Conservation (phyloP, 2,329 filamentous ascomycete species). For the Lachnellula occidentalis region DNA sequence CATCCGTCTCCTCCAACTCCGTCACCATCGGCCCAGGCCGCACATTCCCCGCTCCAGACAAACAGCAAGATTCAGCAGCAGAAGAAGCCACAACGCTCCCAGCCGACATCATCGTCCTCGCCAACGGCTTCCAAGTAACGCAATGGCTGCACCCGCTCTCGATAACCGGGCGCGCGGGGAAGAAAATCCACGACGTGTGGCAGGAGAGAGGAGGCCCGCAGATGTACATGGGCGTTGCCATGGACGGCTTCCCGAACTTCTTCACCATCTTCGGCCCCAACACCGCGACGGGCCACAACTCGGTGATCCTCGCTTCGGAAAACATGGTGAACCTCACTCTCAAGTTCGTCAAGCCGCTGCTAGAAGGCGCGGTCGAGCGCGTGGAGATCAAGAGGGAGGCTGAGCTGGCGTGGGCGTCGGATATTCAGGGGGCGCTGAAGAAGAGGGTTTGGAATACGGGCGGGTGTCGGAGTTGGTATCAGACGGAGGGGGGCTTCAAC, state of each 20-base stretch:
- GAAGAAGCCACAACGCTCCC: slow-evolving; percentile 38
- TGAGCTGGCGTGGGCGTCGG: slow-evolving; percentile 40
- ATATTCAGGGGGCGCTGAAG: slow-evolving; percentile 42
- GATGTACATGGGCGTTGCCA: slow-evolving; percentile 51
- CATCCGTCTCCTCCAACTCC: slow-evolving; percentile 39
- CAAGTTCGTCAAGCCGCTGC: slow-evolving; percentile 48
- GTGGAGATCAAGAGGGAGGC: slow-evolving; percentile 45
- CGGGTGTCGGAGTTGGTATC: slow-evolving; percentile 46
- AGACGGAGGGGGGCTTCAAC: slow-evolving; percentile 42
- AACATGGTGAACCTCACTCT: slow-evolving; percentile 51
- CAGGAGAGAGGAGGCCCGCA: slow-evolving; percentile 49
- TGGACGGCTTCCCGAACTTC: slow-evolving; percentile 55
- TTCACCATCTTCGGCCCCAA: slow-evolving; percentile 56
- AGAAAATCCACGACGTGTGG: slow-evolving; percentile 47
- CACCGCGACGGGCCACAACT: slow-evolving; percentile 51
- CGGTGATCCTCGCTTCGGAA: slow-evolving; percentile 51
- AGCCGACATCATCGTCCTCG: slow-evolving; percentile 52
- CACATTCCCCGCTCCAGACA: slow-evolving; percentile 35
- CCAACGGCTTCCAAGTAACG: slow-evolving; percentile 52
- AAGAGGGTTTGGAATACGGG: slow-evolving; percentile 42
- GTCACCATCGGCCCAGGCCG: slow-evolving; percentile 47
- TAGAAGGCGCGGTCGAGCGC: slow-evolving; percentile 39
- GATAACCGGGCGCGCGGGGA: slow-evolving; percentile 43
- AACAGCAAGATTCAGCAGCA: slow-evolving; percentile 14
- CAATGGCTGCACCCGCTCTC: slow-evolving; percentile 49